Evolutionary conservation across 495 filamentous ascomycete species (phyloP).

Genomic region (Neurospora cerealis): DNA sequence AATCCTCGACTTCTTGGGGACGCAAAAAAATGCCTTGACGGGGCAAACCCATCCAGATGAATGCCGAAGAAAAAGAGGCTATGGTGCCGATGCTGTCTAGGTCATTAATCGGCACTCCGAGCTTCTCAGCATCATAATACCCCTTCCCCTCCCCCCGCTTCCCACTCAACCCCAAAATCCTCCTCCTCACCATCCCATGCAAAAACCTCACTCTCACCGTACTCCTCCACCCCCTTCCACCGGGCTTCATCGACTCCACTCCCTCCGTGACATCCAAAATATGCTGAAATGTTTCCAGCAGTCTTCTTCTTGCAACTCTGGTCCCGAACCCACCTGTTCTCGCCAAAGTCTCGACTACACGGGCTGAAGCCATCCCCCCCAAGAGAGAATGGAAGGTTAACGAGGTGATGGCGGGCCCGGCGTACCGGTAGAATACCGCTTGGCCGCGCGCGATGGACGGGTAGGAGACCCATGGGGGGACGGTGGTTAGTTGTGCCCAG

Average conservation of each 20-base stretch:
- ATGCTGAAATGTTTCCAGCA: constrained; percentile 71
- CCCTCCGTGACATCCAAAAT: constrained; percentile 60
- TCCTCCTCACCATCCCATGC: constrained; percentile 58
- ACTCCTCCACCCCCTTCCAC: constrained; percentile 56
- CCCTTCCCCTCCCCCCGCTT: not conserved
- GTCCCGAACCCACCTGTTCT: constrained; percentile 71
- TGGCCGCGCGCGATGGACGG: constrained; percentile 63
- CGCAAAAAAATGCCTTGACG: constrained; percentile 60
- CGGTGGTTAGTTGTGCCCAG: constrained; percentile 58
- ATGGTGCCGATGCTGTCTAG: constrained; percentile 66
- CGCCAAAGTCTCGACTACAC: constrained; percentile 64
- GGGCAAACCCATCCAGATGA: constrained; percentile 61
- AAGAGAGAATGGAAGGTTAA: constrained; percentile 57
- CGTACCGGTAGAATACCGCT: constrained; percentile 64
- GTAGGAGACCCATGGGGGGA: constrained; percentile 79
- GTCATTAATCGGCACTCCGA: constrained; percentile 64
- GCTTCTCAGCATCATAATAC: constrained; percentile 52
- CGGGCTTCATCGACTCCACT: constrained; percentile 54
- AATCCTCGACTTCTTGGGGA: constrained; percentile 54
- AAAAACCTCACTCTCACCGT: constrained; percentile 67
- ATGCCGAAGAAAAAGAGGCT: constrained; percentile 51
- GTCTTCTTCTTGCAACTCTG: constrained; percentile 54
- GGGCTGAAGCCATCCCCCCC: constrained; percentile 51
- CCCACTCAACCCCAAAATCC: constrained; percentile 7
- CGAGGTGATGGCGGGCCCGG: constrained; percentile 48